Evolutionary conservation across 768 basidiomycete genomes (phyloP).

Genomic region (Hortiboletus campestris): DNA sequence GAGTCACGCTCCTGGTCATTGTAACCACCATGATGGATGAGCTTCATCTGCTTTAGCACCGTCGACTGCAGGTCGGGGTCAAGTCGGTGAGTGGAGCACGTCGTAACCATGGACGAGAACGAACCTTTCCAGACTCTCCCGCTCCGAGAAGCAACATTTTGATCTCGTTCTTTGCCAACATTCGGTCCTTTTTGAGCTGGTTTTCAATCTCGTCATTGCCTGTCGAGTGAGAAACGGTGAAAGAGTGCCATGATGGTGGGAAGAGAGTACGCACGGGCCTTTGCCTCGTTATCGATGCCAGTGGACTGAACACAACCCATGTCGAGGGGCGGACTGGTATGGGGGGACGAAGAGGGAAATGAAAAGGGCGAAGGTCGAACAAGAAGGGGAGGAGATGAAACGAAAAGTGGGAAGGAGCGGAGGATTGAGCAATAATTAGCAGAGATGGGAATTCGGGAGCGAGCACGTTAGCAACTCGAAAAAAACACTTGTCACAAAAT

Average conservation of each 20-base stretch:
- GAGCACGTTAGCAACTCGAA: neutral
- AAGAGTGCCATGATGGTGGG: neutral
- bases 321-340: conserved; percentile 6
- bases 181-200: conserved; percentile 84
- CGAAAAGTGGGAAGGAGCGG: conserved; percentile 24
- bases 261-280: conserved; percentile 62
- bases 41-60: conserved; percentile 95
- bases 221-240: conserved; percentile 24
- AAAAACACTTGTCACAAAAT: neutral
- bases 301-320: conserved; percentile 80
- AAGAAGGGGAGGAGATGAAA: conserved; percentile 4
- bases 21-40: conserved; percentile 91
- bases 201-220: conserved; percentile 93
- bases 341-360: conserved; percentile 1
- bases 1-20: conserved; percentile 85
- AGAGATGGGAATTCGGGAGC: conserved; percentile 17
- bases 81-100: neutral
- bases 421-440: conserved; percentile 25
- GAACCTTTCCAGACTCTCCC: conserved; percentile 93
- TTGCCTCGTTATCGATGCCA: conserved; percentile 74
- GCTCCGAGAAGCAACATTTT: conserved; percentile 96
- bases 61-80: conserved; percentile 55
- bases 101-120: conserved; percentile 11
- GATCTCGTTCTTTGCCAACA: conserved; percentile 91
- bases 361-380: conserved; percentile 1